Conservation (phyloP, 306 rosid species). For the Abrus pulchellus region DNA sequence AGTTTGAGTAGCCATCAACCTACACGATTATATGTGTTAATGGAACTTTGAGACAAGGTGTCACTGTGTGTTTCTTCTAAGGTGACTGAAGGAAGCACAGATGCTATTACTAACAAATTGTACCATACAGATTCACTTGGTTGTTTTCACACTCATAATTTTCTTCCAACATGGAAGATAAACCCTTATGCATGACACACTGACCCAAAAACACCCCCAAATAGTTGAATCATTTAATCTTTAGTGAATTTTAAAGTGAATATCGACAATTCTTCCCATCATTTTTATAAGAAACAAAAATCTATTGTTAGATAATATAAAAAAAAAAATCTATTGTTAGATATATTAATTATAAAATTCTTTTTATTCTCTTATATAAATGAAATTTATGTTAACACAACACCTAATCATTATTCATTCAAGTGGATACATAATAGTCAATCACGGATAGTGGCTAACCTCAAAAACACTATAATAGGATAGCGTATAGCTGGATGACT, state of each 20-base stretch:
- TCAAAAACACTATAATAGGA: too few species aligned
- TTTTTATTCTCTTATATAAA: too few species aligned
- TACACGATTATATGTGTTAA: too few species aligned
- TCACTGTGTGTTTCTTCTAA: conserved; percentile 1
- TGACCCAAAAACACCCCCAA: conserved; percentile 21
- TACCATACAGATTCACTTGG: neutral
- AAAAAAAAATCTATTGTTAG: too few species aligned
- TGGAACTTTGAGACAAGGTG: conserved; percentile 29
- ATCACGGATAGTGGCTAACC: too few species aligned
- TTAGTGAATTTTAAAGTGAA: conserved; percentile 8
- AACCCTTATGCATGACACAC: conserved; percentile 23
- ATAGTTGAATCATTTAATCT: conserved; percentile 28
- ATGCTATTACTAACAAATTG: neutral
- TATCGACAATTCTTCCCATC: neutral
- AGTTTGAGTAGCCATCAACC: neutral
- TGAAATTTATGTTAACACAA: too few species aligned
- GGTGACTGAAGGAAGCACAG: conserved; percentile 15
- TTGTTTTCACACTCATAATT: neutral
- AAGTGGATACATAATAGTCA: too few species aligned
- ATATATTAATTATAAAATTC: too few species aligned
- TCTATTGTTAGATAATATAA: too few species aligned
- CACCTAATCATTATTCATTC: too few species aligned
- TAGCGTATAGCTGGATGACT: too few species aligned
- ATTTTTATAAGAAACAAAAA: too few species aligned
- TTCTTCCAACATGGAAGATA: conserved; percentile 10